A percentile compares a stretch with the other conserved stretches of the same genome.
These are phyloP conservation scores for Ramaria sp. DNA, from an alignment of 768 basidiomycete species.

Conservation along the genomic window DNA sequence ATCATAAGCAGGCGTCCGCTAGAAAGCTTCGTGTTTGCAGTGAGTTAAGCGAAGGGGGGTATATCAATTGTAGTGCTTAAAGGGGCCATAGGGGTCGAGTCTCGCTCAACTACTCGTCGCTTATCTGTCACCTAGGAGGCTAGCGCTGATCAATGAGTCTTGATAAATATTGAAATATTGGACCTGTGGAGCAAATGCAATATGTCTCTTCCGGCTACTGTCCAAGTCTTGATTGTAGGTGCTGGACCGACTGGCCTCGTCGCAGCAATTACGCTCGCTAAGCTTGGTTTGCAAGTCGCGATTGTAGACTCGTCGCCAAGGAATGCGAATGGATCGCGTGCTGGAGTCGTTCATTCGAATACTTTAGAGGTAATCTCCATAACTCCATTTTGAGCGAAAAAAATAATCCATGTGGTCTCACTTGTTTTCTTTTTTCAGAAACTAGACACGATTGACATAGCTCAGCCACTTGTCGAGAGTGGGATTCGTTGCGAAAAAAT, in stretches of 20 bases:
- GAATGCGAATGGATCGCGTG: constrained; percentile 24
- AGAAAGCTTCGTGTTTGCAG: no score
- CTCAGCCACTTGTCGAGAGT: constrained; percentile 22
- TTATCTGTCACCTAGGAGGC: no score
- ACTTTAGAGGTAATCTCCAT: constrained; percentile 33
- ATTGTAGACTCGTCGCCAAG: constrained; percentile 2
- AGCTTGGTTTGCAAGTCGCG: constrained; percentile 4
- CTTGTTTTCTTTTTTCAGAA: constrained; percentile 27
- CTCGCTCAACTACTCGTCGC: no score
- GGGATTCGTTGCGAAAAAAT: neutral
- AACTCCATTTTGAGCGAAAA: neutral
- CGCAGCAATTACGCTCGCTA: constrained; percentile 8
- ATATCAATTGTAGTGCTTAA: no score
- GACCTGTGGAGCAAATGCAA: no score
- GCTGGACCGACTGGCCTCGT: constrained; percentile 9
- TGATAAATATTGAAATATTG: no score
- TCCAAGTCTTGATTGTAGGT: constrained; percentile 31
- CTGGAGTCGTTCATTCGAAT: constrained; percentile 37
- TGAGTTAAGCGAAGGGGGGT: no score
- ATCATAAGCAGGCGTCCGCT: no score
- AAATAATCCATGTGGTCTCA: constrained; percentile 13
- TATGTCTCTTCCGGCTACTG: constrained; percentile 24
- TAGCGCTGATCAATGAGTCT: no score
- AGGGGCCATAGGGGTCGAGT: no score
- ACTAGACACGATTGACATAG: constrained; percentile 23